phyloP scores from a whole-genome alignment of 75 land plant genomes.

The Azolla pinnata region DNA sequence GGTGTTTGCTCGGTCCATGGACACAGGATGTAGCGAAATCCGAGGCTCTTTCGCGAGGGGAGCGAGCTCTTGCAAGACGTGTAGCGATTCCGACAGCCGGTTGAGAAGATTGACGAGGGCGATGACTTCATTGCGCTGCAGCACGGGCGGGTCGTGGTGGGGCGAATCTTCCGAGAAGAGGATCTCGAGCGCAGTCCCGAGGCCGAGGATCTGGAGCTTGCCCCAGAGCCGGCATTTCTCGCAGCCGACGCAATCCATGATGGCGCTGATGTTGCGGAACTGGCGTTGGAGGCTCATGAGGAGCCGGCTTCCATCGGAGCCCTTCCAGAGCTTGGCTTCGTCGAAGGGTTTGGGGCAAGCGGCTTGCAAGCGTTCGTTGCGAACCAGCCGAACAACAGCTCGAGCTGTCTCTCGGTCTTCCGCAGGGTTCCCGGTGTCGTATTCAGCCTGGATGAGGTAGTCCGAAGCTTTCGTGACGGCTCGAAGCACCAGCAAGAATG shows the following conservation, averaged over 20 bases:
- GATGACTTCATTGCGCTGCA: conserved; percentile 93
- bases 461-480: conserved; percentile 80
- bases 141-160: conserved; percentile 15
- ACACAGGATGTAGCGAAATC: no score
- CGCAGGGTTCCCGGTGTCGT: conserved; percentile 63
- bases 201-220: conserved; percentile 90
- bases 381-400: conserved; percentile 47
- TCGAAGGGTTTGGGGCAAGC: conserved; percentile 94
- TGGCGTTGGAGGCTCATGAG: conserved; percentile 62
- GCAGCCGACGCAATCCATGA: conserved; percentile 98
- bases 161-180: conserved; percentile 63
- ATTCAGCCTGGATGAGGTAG: conserved; percentile 77
- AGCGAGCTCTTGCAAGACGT: conserved; percentile 48
- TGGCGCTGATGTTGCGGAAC: conserved; percentile 84
- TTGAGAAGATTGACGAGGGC: conserved; percentile 73
- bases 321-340: conserved; percentile 88
- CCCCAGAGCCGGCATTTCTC: conserved; percentile 98
- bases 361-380: conserved; percentile 46
- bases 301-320: conserved; percentile 66
- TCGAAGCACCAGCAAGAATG: conserved; percentile 78
- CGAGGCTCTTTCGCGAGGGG: conserved; percentile 24
- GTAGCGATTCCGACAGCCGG: conserved; percentile 74
- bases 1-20: no score
- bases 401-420: conserved; percentile 66
- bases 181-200: conserved; percentile 91